These are phyloP conservation scores for Coriaria nepalensis DNA, from an alignment of 306 rosid species.

Conservation along the genomic window DNA sequence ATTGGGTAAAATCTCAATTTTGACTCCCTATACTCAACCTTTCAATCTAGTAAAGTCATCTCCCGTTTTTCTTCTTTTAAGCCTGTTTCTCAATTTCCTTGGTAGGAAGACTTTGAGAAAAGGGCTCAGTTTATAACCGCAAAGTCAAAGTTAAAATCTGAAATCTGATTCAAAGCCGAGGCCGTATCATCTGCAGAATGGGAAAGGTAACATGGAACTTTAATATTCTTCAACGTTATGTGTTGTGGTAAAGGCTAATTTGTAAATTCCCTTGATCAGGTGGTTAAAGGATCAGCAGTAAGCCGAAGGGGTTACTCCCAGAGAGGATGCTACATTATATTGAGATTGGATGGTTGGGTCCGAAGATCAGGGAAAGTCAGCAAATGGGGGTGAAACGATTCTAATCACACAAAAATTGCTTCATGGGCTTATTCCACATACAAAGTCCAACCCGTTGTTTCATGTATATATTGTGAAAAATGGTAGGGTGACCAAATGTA, in stretches of 20 bases:
- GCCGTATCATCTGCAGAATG: slow-evolving; percentile 74
- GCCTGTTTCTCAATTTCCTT: slow-evolving; percentile 13
- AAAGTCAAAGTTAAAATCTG: slow-evolving; percentile 81
- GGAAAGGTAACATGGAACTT: slow-evolving; percentile 56
- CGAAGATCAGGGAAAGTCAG: slow-evolving; percentile 94
- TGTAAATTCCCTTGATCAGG: slow-evolving; percentile 26
- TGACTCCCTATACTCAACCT: neutral
- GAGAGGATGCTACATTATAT: slow-evolving; percentile 79
- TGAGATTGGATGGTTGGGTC: slow-evolving; percentile 88
- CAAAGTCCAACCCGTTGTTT: too few species aligned
- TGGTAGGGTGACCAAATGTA: too few species aligned
- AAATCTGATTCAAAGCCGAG: slow-evolving; percentile 88
- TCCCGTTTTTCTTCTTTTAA: neutral
- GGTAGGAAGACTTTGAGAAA: slow-evolving; percentile 91
- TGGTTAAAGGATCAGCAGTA: slow-evolving; percentile 91
- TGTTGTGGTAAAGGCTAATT: neutral
- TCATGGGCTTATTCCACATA: too few species aligned
- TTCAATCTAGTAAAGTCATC: neutral
- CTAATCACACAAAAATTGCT: too few species aligned
- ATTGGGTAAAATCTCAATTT: slow-evolving; percentile 45
- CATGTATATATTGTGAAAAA: too few species aligned
- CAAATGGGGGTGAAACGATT: too few species aligned
- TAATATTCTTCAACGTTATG: neutral
- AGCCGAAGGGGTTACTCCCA: slow-evolving; percentile 79
- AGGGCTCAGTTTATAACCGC: slow-evolving; percentile 72